Evolutionary conservation across 1,139 yeast genomes (phyloP), one percentile per base, ranked within the genome.

Genomic region (Lipomyces yarrowii): DNA sequence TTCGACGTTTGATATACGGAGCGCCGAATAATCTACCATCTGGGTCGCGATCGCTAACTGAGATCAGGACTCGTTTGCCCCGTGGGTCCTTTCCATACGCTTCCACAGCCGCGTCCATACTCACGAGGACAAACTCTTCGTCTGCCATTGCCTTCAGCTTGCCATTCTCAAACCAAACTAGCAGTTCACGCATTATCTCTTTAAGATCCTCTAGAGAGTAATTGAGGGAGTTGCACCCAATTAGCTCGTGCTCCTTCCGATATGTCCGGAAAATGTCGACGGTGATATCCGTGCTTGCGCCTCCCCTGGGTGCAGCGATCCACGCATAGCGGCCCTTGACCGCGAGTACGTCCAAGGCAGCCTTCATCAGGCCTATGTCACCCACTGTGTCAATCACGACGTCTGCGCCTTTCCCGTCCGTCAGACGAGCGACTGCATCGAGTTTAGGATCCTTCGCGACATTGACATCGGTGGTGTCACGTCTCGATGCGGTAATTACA

Each of bases 101-200:
- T 7, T 53, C 56, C 18, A 53, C 33, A n/a, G 56, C 56, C 13
- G 18, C 35, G 21, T 53, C 56, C 33, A 53, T 7, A 7, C 56
- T 18, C 10, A 18, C 35, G 10, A 30, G 18, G 1, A 18, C 35
- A 30, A 53, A 18, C 35, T 53, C 35, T 15, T 53, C 35, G 8
- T 53, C 35, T 15, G 56, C 18, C 18, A 15, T 53, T 15, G 56
- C 8, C 15, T 7, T 21, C 56, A 53, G 3, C 35, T 30, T 32
- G 56, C 56, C 56, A 8, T 18, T 13, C 56, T 53, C 56, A 53
- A 53, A 53, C 48, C 48, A 42, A 18, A n/a, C 21, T n/a, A n/a
- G 48, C 23, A 42, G 10, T 42, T 42, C 48, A 18, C 56, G 56
- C 56, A 53, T 30, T 30, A 53, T 53, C 10, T 30, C 33, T 7